phyloP scores from a whole-genome alignment of 768 basidiomycete genomes.

The Sarcomyxa edulis region DNA sequence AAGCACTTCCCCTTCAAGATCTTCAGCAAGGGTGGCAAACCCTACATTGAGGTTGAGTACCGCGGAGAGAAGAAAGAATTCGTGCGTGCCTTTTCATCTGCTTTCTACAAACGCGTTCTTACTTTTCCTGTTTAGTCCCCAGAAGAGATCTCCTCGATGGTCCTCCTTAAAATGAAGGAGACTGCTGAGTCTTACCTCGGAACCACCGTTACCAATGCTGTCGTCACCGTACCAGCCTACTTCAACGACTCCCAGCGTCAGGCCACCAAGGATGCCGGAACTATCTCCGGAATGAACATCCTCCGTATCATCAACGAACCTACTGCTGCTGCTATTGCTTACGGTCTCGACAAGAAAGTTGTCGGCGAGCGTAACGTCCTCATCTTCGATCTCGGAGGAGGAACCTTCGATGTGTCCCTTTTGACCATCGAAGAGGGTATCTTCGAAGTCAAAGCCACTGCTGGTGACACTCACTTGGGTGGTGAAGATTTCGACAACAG shows the following conservation, averaged over 20 bases:
- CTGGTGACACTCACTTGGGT: slow-evolving; percentile 98
- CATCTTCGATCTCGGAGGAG: slow-evolving; percentile 99
- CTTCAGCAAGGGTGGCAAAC: slow-evolving; percentile 94
- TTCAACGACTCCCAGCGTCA: slow-evolving; percentile 99
- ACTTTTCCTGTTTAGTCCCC: slow-evolving; percentile 58
- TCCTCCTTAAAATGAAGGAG: slow-evolving; percentile 99
- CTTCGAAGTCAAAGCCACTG: slow-evolving; percentile 98
- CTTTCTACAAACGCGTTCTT: slow-evolving; percentile 5
- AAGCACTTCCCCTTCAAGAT: slow-evolving; percentile 98
- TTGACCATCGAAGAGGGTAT: slow-evolving; percentile 97
- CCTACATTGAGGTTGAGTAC: slow-evolving; percentile 94
- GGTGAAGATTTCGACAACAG: slow-evolving; percentile 99
- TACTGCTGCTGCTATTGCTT: slow-evolving; percentile 98
- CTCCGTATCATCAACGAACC: slow-evolving; percentile 99
- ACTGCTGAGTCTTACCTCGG: slow-evolving; percentile 99
- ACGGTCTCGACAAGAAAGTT: slow-evolving; percentile 94
- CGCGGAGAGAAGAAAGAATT: slow-evolving; percentile 94
- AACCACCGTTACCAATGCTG: slow-evolving; percentile 97
- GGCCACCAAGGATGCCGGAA: slow-evolving; percentile 98
- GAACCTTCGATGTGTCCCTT: slow-evolving; percentile 99
- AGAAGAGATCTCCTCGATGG: slow-evolving; percentile 99
- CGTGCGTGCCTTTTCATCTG: slow-evolving; percentile 38
- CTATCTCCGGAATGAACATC: slow-evolving; percentile 96
- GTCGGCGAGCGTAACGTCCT: slow-evolving; percentile 96
- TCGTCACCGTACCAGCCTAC: slow-evolving; percentile 98